Conservation (phyloP, 2,329 filamentous ascomycete species). For the Sphaerulina populicola region DNA sequence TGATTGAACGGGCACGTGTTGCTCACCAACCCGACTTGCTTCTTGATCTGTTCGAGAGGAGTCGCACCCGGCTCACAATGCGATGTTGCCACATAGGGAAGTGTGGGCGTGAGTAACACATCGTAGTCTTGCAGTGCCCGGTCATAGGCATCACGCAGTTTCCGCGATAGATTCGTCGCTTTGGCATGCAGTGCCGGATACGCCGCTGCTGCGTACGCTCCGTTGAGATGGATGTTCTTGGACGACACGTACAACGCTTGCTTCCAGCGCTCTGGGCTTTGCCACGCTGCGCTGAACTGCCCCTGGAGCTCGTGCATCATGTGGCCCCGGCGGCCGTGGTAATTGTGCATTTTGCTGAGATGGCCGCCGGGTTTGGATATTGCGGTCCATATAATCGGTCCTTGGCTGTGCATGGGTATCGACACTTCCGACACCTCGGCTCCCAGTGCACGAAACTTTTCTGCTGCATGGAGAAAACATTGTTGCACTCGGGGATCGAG, state of each 20-base stretch:
- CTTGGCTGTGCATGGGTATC: not conserved
- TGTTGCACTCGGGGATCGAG: not conserved
- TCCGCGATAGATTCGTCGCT: not conserved
- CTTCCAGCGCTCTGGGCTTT: not conserved
- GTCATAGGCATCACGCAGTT: not conserved
- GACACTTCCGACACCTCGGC: not conserved
- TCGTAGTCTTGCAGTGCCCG: slow-evolving; percentile 40
- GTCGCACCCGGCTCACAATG: slow-evolving; percentile 36
- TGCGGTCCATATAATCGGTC: not conserved
- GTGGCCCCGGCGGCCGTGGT: not conserved
- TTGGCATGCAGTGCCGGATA: not conserved
- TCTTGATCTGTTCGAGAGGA: slow-evolving; percentile 42
- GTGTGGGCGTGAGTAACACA: slow-evolving; percentile 42
- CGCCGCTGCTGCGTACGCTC: not conserved
- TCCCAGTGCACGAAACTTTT: not conserved
- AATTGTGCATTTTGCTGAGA: not conserved
- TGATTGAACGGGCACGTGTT: slow-evolving; percentile 50
- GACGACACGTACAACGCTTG: not conserved
- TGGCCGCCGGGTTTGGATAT: not conserved
- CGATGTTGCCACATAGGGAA: slow-evolving; percentile 42
- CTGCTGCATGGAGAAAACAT: not conserved
- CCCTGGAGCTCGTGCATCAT: not conserved
- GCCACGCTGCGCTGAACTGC: not conserved
- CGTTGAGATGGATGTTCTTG: not conserved
- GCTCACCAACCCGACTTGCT: slow-evolving; percentile 47